Evolutionary conservation across 345 rosid species (phyloP).

Genomic region (Camelina neglecta): DNA sequence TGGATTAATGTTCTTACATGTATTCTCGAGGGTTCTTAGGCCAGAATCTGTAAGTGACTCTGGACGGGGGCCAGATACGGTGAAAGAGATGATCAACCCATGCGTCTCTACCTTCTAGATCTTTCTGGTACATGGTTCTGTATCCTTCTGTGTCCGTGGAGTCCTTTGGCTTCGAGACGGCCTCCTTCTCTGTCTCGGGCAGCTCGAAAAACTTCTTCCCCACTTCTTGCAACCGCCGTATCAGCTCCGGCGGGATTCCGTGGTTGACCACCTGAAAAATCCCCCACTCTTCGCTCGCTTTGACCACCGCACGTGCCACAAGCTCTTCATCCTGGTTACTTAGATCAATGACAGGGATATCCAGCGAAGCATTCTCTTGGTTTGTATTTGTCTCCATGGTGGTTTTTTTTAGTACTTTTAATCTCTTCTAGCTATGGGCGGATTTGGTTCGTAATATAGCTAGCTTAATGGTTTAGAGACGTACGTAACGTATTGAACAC

Average conservation of each 20-base stretch:
- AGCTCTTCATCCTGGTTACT: constrained; percentile 35
- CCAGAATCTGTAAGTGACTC: constrained; percentile 60
- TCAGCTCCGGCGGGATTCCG: constrained; percentile 46
- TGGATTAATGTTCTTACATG: constrained; percentile 40
- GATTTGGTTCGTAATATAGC: too few species aligned
- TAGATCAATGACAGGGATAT: constrained; percentile 47
- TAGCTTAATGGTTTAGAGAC: too few species aligned
- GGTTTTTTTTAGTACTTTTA: neutral
- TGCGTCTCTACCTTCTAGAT: constrained; percentile 55
- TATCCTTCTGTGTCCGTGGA: constrained; percentile 54
- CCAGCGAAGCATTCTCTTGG: neutral
- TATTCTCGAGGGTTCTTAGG: constrained; percentile 65
- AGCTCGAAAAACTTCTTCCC: constrained; percentile 68
- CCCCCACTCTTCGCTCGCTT: constrained; percentile 56
- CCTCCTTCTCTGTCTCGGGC: constrained; percentile 57
- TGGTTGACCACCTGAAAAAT: constrained; percentile 51
- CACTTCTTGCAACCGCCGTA: constrained; percentile 47
- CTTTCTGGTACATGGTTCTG: constrained; percentile 45
- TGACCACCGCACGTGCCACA: constrained; percentile 40
- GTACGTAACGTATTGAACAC: too few species aligned
- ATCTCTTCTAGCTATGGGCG: neutral
- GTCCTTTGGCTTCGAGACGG: constrained; percentile 48
- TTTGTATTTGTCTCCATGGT: neutral
- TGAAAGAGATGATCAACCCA: constrained; percentile 75
- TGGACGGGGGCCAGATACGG: constrained; percentile 71